Conservation (phyloP, 2,329 filamentous ascomycete species). For the Fusarium multiceps region DNA sequence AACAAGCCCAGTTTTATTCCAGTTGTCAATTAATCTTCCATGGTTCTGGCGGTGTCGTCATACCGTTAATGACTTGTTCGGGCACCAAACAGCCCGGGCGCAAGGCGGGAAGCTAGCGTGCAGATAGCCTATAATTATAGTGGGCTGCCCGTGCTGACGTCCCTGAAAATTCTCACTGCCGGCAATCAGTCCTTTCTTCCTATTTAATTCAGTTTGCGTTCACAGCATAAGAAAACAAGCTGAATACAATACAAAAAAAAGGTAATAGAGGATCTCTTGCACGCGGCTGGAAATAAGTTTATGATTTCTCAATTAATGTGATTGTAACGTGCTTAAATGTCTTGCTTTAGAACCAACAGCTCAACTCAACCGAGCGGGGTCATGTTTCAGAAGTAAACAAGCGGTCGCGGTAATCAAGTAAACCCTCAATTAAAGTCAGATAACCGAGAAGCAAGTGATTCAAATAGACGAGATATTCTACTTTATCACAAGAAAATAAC, state of each 20-base stretch:
- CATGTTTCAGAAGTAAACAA: background rate
- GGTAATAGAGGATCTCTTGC: too few relatives aligned
- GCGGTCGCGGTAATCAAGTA: constrained; percentile 1
- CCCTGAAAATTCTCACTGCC: background rate
- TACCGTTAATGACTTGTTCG: background rate
- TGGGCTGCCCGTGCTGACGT: background rate
- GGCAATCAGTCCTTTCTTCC: background rate
- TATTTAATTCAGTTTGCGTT: background rate
- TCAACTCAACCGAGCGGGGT: constrained; percentile 1
- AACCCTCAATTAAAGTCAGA: background rate
- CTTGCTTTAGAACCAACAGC: background rate
- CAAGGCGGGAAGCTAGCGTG: background rate
- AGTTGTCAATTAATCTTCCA: background rate
- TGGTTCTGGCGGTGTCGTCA: background rate
- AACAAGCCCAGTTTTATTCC: background rate
- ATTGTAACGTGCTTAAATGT: background rate
- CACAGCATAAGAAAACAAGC: background rate
- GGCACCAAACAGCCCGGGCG: background rate
- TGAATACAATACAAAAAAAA: background rate
- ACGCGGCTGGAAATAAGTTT: too few relatives aligned
- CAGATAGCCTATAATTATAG: background rate
- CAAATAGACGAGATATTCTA: rapidly evolving
- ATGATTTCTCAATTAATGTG: background rate
- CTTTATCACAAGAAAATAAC: rapidly evolving
- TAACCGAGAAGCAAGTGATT: background rate